These are phyloP conservation scores for Zygotorulaspora danielsina DNA, from an alignment of 805 yeast species.

Conservation along the genomic window DNA sequence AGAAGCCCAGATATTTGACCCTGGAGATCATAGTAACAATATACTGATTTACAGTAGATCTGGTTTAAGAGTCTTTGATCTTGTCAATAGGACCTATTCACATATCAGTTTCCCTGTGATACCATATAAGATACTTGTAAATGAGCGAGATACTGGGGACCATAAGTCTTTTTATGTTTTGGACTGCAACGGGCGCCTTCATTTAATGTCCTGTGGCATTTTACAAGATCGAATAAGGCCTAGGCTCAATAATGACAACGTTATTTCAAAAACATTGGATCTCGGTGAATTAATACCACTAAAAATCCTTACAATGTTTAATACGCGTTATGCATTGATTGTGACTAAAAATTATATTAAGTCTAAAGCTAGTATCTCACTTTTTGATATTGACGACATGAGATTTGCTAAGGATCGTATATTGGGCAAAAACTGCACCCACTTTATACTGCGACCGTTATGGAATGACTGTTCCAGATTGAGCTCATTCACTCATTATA, in stretches of 20 bases:
- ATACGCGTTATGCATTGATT: neutral
- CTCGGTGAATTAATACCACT: slow-evolving; percentile 8
- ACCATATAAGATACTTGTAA: slow-evolving; percentile 2
- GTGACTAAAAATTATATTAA: neutral
- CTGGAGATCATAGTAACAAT: neutral
- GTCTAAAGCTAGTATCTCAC: neutral
- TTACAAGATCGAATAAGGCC: neutral
- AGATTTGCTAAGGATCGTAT: neutral
- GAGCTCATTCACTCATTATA: neutral
- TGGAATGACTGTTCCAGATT: neutral
- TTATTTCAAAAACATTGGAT: neutral
- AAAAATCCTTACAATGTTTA: slow-evolving; percentile 1
- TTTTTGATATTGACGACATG: slow-evolving; percentile 7
- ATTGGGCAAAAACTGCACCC: slow-evolving; percentile 1
- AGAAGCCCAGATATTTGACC: slow-evolving; percentile 3
- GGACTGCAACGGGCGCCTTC: slow-evolving; percentile 1
- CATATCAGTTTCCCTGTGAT: slow-evolving; percentile 4
- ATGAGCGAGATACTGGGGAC: neutral
- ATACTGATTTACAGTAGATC: slow-evolving; percentile 8
- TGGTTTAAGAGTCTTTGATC: slow-evolving; percentile 6
- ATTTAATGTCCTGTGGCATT: neutral
- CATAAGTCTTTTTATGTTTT: neutral
- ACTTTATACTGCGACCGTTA: neutral
- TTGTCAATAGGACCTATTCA: slow-evolving; percentile 2
- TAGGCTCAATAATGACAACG: neutral